phyloP scores from a whole-genome alignment of 1,284 basidiomycete genomes.

The Stygiomarasmius scandens region DNA sequence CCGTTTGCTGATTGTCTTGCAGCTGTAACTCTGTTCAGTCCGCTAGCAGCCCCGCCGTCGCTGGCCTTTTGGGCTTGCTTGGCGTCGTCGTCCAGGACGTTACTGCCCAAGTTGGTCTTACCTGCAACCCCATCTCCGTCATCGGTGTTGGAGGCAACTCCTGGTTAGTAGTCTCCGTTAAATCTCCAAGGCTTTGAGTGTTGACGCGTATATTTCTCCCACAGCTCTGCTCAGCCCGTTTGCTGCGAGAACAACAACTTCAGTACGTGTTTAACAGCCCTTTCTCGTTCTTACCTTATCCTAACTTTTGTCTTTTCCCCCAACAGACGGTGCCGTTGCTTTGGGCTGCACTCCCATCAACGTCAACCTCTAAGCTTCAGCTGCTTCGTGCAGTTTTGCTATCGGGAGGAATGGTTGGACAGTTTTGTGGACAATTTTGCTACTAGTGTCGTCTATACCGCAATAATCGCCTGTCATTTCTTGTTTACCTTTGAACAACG shows the following conservation, averaged over 20 bases:
- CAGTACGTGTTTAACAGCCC: conserved; percentile 18
- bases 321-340: conserved; percentile 8
- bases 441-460: neutral
- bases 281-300: neutral
- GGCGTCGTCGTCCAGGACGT: conserved; percentile 22
- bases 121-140: neutral
- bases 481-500: neutral
- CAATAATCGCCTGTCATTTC: neutral
- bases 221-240: conserved; percentile 13
- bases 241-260: conserved; percentile 28
- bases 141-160: neutral
- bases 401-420: neutral
- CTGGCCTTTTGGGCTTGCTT: neutral
- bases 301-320: neutral
- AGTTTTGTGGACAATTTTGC: too few relatives aligned
- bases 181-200: too few relatives aligned
- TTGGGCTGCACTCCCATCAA: conserved; percentile 12
- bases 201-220: too few relatives aligned
- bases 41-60: conserved; percentile 10
- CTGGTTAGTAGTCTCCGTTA: neutral
- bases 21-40: conserved; percentile 8
- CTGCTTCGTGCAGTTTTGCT: neutral
- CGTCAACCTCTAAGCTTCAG: conserved; percentile 3
- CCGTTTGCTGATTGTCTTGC: neutral
- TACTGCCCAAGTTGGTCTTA: conserved; percentile 15